Base-by-base conservation (phyloP, 1,284 basidiomycete species). In the Sphaerobolus stellatus region DNA sequence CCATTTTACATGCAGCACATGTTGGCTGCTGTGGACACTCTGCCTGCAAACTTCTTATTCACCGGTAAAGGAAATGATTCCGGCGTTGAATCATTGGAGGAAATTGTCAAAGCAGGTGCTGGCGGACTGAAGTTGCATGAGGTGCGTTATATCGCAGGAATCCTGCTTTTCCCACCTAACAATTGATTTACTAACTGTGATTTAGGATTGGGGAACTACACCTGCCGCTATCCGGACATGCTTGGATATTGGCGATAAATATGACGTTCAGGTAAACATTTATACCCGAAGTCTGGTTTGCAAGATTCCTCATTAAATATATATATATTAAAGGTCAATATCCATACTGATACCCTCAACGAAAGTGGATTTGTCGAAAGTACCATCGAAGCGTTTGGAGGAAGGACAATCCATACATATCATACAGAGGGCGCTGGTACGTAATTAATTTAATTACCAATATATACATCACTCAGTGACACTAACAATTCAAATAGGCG, bases 341-440 rank as follows among this genome's bases (percentile, higher is more conserved):
- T 99, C 53, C 97, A 99, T 68, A 97, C 94, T 1, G 96, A 99
- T 69, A 99, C 96, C 1, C 72, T 96, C 58, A 97, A 97, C 69
- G 94, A 97, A 74, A 92, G 90, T 61, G 94, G 94, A 6, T 96
- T 93, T 65, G 92, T 95, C 11, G 90, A 96, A 70, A 87, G 90
- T 86, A 98, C 97, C 0, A 90, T 99, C 53, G 83, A 80, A 11
- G 95, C 97, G 0, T 94, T 99, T 71, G 91, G 88, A 29, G 85
- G 83, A 2, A 83, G 95, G 22, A 96, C 94, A 0, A 98, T 99
- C 57, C 96, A 99, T 68, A 97, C 95, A n/a, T 98, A 97, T 68
- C 94, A 98, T 66, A 94, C 86, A 0, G 94, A 97, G 74, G 94
- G 94, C 41, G 94, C 94, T 48, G 93, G 92, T 84, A 56, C 50